Evolutionary conservation across 768 basidiomycete species (phyloP).

Genomic region (Coprinopsis cinerea): DNA sequence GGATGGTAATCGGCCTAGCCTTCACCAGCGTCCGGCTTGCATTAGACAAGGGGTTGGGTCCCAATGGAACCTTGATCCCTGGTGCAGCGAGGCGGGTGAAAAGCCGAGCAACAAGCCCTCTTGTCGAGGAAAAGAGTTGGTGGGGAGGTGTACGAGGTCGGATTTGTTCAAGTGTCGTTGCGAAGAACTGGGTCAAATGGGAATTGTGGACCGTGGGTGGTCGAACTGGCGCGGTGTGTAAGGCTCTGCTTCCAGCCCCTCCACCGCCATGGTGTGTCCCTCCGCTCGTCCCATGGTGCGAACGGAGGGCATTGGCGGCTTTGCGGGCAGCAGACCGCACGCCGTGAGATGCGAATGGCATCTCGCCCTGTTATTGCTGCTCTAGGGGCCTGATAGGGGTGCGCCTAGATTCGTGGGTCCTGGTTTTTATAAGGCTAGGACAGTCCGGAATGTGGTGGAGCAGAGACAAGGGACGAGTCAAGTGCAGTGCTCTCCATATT

Average conservation of each 20-base stretch:
- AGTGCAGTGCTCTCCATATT: too few relatives aligned
- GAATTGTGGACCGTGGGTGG: conserved; percentile 15
- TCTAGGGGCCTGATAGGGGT: not conserved
- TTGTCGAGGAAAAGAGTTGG: conserved; percentile 46
- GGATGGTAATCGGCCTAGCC: conserved; percentile 32
- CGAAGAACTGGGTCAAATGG: conserved; percentile 43
- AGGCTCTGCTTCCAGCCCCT: conserved; percentile 4
- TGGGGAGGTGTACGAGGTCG: conserved; percentile 26
- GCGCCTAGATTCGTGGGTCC: not conserved
- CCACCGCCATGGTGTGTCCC: conserved; percentile 20
- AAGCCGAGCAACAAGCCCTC: conserved; percentile 48
- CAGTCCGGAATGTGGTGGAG: not conserved
- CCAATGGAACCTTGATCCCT: conserved; percentile 31
- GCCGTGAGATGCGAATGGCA: conserved; percentile 44
- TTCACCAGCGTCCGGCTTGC: conserved; percentile 27
- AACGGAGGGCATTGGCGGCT: conserved; percentile 26
- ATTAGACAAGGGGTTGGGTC: conserved; percentile 21
- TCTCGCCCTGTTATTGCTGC: conserved; percentile 16
- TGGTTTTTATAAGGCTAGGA: not conserved
- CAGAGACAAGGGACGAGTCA: not conserved
- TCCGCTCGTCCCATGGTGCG: conserved; percentile 20
- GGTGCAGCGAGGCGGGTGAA: conserved; percentile 55
- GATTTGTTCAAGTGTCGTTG: conserved; percentile 28
- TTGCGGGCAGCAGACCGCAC: conserved; percentile 35
- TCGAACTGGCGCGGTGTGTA: conserved; percentile 1